Evolutionary conservation across 768 basidiomycete genomes (phyloP).

Genomic region (Cytidiella melzeri): DNA sequence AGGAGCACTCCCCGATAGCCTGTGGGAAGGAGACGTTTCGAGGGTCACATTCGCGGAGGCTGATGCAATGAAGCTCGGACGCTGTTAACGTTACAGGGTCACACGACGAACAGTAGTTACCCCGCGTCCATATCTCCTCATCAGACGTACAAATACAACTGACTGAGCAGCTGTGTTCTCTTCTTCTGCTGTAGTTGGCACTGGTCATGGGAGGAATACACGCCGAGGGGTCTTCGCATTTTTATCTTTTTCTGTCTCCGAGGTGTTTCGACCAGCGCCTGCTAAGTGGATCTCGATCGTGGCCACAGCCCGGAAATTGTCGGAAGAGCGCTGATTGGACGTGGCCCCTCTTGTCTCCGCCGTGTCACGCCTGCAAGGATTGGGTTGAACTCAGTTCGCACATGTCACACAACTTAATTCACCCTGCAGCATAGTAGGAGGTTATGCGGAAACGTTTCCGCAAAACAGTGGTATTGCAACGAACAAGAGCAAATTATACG

Average conservation of each 20-base stretch:
- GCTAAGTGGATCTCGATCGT: not conserved
- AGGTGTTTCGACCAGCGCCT: slow-evolving; percentile 1
- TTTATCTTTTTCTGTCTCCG: not conserved
- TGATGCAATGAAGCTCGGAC: not conserved
- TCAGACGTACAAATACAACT: too few species aligned
- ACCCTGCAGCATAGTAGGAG: too few species aligned
- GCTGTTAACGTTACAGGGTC: not conserved
- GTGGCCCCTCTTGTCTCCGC: too few species aligned
- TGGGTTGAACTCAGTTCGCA: too few species aligned
- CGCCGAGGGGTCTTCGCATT: slow-evolving; percentile 15
- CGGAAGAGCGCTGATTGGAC: slow-evolving; percentile 8
- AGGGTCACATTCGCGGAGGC: not conserved
- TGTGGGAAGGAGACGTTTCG: not conserved
- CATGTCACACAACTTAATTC: too few species aligned
- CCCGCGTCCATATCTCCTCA: not conserved
- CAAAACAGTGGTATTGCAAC: too few species aligned
- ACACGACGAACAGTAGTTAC: not conserved
- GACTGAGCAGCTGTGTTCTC: too few species aligned
- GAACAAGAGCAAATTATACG: not conserved
- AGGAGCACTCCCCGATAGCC: slow-evolving; percentile 3
- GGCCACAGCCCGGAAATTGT: not conserved
- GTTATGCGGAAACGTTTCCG: too few species aligned
- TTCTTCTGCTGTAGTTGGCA: too few species aligned
- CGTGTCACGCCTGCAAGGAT: too few species aligned
- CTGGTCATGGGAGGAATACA: too few species aligned